phyloP scores from a whole-genome alignment of 805 yeast genomes.

The Schizosaccharomyces japonicus region DNA sequence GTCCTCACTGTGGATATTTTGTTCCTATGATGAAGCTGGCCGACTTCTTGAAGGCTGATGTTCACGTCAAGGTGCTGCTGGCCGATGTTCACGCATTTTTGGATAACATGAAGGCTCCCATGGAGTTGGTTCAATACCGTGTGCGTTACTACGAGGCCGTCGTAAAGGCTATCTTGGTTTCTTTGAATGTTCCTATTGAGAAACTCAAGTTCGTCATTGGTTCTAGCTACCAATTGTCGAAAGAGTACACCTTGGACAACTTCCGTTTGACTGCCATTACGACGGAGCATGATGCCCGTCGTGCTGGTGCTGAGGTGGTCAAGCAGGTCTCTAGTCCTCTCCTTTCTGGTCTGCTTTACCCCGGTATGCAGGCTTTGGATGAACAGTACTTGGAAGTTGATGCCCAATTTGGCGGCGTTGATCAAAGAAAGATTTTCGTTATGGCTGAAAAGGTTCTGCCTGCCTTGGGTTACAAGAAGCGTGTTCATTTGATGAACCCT shows the following conservation, averaged over 20 bases:
- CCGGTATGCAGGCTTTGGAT: conserved; percentile 95
- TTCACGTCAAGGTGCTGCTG: conserved; percentile 68
- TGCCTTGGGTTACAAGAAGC: conserved; percentile 72
- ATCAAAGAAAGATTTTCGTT: conserved; percentile 91
- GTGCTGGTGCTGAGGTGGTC: conserved; percentile 99
- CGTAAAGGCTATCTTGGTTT: conserved; percentile 61
- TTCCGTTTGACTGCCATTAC: conserved; percentile 67
- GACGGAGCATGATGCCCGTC: conserved; percentile 84
- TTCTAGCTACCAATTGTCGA: conserved; percentile 60
- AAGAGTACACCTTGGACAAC: conserved; percentile 67
- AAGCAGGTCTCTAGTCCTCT: conserved; percentile 90
- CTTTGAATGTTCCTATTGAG: conserved; percentile 82
- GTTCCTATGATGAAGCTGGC: conserved; percentile 95
- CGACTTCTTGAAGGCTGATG: conserved; percentile 83
- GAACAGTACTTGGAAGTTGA: conserved; percentile 75
- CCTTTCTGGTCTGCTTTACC: conserved; percentile 80
- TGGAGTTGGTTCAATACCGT: conserved; percentile 71
- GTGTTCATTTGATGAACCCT: conserved; percentile 95
- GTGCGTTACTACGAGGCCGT: conserved; percentile 70
- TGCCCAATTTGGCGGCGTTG: conserved; percentile 96
- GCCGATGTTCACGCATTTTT: conserved; percentile 93
- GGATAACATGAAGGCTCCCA: conserved; percentile 95
- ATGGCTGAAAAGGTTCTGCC: conserved; percentile 87
- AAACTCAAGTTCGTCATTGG: conserved; percentile 67
- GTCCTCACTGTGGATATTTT: conserved; percentile 94